Evolutionary conservation across 768 basidiomycete species (phyloP).

Genomic region (Hygrophorus pudorinus): DNA sequence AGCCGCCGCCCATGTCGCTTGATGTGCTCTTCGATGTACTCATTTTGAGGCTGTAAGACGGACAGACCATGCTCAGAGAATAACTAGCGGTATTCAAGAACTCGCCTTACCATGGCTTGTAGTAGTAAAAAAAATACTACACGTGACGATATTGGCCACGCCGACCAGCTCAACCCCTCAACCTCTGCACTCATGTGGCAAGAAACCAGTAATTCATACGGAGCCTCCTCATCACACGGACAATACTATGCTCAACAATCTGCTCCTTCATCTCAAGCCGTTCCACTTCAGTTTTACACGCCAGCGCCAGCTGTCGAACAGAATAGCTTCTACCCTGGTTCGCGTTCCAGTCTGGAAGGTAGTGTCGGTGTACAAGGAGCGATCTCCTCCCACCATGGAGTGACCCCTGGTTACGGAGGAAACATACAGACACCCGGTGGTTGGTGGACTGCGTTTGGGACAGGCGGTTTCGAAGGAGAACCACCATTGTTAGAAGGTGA

Average conservation of each 20-base stretch:
- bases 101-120: constrained; percentile 34
- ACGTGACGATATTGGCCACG: too few relatives aligned
- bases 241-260: constrained; percentile 47
- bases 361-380: constrained; percentile 47
- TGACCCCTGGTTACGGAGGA: constrained; percentile 49
- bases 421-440: constrained; percentile 64
- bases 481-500: constrained; percentile 90
- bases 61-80: neutral
- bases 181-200: constrained; percentile 55
- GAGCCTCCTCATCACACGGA: constrained; percentile 50
- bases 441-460: constrained; percentile 97
- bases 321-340: constrained; percentile 54
- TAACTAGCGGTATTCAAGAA: neutral
- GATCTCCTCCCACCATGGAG: constrained; percentile 31
- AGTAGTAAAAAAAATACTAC: neutral
- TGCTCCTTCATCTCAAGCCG: constrained; percentile 37
- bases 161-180: too few relatives aligned
- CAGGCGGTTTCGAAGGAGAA: constrained; percentile 92
- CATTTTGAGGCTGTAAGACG: constrained; percentile 53
- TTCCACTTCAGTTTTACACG: constrained; percentile 71
- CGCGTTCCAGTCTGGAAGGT: constrained; percentile 72
- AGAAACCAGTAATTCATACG: constrained; percentile 50
- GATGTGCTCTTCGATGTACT: constrained; percentile 98
- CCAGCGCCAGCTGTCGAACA: constrained; percentile 40
- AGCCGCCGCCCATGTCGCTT: constrained; percentile 92